phyloP scores from a whole-genome alignment of 1,139 yeast genomes.

The Meyerozyma guilliermondii region DNA sequence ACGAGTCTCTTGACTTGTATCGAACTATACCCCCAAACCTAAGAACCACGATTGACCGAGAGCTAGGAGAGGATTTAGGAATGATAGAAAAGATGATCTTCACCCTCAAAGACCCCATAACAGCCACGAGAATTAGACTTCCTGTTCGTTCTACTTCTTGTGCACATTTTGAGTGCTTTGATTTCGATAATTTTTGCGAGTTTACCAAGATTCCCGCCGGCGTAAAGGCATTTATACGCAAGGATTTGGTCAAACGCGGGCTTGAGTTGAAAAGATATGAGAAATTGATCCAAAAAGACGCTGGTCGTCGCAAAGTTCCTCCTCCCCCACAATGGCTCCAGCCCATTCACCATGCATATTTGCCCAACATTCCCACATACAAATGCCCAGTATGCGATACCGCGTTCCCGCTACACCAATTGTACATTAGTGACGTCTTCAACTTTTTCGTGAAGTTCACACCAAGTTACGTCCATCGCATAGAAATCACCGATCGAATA shows the following conservation, averaged over 20 bases:
- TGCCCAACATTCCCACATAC: conserved; percentile 20
- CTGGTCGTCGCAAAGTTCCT: conserved; percentile 7
- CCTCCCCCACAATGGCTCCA: conserved; percentile 2
- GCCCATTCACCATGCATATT: conserved; percentile 4
- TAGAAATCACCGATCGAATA: conserved; percentile 33
- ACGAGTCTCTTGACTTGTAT: not conserved
- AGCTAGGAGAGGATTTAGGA: conserved; percentile 8
- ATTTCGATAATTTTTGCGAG: conserved; percentile 38
- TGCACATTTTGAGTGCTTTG: conserved; percentile 44
- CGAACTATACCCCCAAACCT: not conserved
- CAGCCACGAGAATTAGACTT: conserved; percentile 32
- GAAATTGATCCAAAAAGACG: conserved; percentile 6
- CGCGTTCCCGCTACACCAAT: conserved; percentile 29
- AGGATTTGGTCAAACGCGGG: conserved; percentile 23
- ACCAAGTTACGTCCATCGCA: conserved; percentile 28
- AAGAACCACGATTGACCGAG: conserved; percentile 1
- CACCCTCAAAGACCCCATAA: conserved; percentile 15
- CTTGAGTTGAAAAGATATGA: conserved; percentile 19
- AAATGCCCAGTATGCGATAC: conserved; percentile 41
- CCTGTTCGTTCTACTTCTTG: conserved; percentile 39
- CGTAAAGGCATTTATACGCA: conserved; percentile 21
- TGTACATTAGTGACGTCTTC: conserved; percentile 36
- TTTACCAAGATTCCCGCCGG: conserved; percentile 33
- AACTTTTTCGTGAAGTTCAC: conserved; percentile 41
- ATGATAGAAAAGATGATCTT: conserved; percentile 10